Evolutionary conservation across 2,329 filamentous ascomycete genomes (phyloP).

Genomic region (Trichoderma gracile): DNA sequence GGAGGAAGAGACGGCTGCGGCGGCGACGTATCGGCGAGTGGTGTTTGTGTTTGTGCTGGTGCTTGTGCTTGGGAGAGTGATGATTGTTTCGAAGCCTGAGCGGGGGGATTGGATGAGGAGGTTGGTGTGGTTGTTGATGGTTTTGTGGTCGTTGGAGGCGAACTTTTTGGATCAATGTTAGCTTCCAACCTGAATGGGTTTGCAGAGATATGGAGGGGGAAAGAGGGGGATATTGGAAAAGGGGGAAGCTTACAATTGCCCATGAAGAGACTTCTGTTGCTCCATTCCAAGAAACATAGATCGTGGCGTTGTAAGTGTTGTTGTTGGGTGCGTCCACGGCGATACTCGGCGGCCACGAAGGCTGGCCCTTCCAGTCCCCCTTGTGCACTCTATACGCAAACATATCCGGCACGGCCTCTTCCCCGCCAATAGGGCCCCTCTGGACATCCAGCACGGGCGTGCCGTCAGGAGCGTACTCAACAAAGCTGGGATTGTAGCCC

Average conservation of each 20-base stretch:
- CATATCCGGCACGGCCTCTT: not conserved
- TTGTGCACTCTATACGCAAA: slow-evolving; percentile 18
- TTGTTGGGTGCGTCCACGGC: slow-evolving; percentile 1
- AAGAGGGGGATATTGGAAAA: too few relatives aligned
- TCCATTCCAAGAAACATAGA: slow-evolving; percentile 14
- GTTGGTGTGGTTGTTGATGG: slow-evolving; percentile 2
- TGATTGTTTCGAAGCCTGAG: not conserved
- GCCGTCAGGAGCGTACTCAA: slow-evolving; percentile 8
- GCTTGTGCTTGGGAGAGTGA: not conserved
- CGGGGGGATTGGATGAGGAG: slow-evolving; percentile 5
- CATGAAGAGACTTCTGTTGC: slow-evolving; percentile 9
- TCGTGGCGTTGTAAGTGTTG: not conserved
- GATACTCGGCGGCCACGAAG: not conserved
- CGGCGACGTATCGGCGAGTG: slow-evolving; percentile 1
- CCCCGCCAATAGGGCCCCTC: not conserved
- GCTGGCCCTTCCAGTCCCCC: not conserved
- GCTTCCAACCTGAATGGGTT: too few relatives aligned
- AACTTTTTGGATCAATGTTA: not conserved
- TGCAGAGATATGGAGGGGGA: not conserved
- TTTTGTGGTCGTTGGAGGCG: slow-evolving; percentile 9
- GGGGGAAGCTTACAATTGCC: slow-evolving; percentile 1
- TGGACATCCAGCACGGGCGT: slow-evolving; percentile 7
- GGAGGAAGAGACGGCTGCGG: slow-evolving; percentile 7
- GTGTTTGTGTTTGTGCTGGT: not conserved
- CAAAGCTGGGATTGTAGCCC: slow-evolving; percentile 5